phyloP scores from a whole-genome alignment of 257 asterid genomes.

The Gentiana straminea region DNA sequence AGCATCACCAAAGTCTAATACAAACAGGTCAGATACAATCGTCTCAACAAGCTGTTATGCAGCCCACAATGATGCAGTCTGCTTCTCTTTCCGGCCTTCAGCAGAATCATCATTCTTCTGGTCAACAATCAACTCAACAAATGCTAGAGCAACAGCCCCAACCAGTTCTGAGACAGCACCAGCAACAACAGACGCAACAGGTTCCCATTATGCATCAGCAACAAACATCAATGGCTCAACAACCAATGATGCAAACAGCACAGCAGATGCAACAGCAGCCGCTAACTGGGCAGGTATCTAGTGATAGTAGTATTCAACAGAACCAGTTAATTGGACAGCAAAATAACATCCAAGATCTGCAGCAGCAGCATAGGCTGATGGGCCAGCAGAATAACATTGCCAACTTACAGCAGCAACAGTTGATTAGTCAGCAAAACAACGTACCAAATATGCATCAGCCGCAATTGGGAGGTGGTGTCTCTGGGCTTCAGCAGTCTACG shows the following conservation, averaged over 20 bases:
- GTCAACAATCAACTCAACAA: constrained; percentile 63
- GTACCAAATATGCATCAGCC: constrained; percentile 66
- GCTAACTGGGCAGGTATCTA: constrained; percentile 59
- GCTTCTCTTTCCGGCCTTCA: constrained; percentile 53
- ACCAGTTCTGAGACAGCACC: constrained; percentile 76
- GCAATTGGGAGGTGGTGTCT: constrained; percentile 46
- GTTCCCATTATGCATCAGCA: constrained; percentile 52
- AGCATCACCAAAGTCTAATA: constrained; percentile 46
- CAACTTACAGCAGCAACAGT: constrained; percentile 57
- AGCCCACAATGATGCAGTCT: constrained; percentile 62
- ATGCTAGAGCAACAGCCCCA: constrained; percentile 82
- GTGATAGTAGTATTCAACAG: constrained; percentile 55
- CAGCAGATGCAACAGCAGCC: constrained; percentile 63
- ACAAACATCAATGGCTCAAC: constrained; percentile 49
- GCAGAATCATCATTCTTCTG: constrained; percentile 69
- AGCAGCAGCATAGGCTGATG: constrained; percentile 63
- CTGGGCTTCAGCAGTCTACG: constrained; percentile 82
- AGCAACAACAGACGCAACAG: constrained; percentile 38
- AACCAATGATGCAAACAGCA: constrained; percentile 37
- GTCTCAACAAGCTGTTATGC: constrained; percentile 81
- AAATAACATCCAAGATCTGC: constrained; percentile 55
- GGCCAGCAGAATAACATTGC: constrained; percentile 60
- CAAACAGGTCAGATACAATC: constrained; percentile 73
- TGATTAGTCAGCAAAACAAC: constrained; percentile 63
- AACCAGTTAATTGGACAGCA: constrained; percentile 70